Base-by-base conservation (phyloP, 202 grass and related monocot genomes). In the Setaria italica region DNA sequence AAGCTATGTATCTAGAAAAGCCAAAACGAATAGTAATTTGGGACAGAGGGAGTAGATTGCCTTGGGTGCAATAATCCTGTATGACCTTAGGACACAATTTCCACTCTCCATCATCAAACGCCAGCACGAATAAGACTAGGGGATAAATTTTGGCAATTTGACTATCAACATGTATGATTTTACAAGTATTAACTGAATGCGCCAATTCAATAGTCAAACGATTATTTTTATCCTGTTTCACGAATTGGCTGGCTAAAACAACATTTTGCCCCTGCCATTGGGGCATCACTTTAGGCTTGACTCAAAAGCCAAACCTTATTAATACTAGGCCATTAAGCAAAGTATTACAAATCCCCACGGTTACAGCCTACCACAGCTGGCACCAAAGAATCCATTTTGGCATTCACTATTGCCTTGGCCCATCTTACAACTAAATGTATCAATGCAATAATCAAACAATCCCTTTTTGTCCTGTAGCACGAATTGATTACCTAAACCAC, bases 241-340 rank as follows among this genome's bases (percentile, higher is more conserved):
- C 32, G 17, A 29, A 74, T 57, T 43, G 84, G 16, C 51, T 59
- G 73, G 2, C 37, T 72, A 56, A 67, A 53, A 11, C n/a, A 78
- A 16, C n/a, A 82, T 72, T 90, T 86, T 25, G 8, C 4, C 33
- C 62, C 43, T 15, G 14, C 54, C 25, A 60, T 11, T 55, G 43
- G 86, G 67, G 49, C 33, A 88, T 67, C 67, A 7, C 7, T 21
- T 53, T 41, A 35, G 67, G 11, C 14, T 41, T 54, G 50, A 35
- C 50, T 21, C 70, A 71, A 9, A 42, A 82, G 72, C 68, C 70
- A 88, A 73, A 79, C 57, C 37, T 50, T 72, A 39, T 39, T 37
- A 41, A 73, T 48, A 48, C 43, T 11, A n/a, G 7, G 7, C 3
- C 25, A 33, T 25, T 70, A 16, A 69, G 50, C 32, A 0, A 53